Evolutionary conservation across 805 yeast genomes (phyloP).

Genomic region (Saturnispora serradocipensis): DNA sequence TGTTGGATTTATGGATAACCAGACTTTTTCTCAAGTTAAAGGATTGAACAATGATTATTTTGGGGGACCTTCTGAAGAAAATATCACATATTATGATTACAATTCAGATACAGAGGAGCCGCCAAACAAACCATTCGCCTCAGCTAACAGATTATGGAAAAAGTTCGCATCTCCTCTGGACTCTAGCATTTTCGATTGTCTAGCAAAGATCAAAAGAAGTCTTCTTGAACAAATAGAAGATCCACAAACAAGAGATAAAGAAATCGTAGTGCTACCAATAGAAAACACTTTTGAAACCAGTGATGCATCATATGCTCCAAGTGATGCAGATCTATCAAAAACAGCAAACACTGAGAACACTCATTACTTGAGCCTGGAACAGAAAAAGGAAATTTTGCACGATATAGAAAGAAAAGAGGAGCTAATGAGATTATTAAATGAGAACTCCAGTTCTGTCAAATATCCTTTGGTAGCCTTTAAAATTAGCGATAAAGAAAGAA

Average conservation of each 20-base stretch:
- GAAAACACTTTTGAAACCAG: background rate
- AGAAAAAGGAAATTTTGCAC: background rate
- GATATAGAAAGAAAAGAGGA: conserved; percentile 39
- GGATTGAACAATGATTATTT: conserved; percentile 6
- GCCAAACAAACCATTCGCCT: background rate
- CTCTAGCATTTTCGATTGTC: conserved; percentile 5
- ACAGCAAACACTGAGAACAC: background rate
- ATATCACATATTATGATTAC: conserved; percentile 4
- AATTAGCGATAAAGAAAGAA: conserved; percentile 57
- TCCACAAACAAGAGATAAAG: background rate
- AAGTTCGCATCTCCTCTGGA: conserved; percentile 3
- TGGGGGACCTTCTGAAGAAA: background rate
- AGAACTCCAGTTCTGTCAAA: conserved; percentile 36
- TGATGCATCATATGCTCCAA: conserved; percentile 3
- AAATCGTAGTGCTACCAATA: background rate
- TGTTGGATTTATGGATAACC: conserved; percentile 35
- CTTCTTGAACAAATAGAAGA: background rate
- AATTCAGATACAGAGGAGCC: conserved; percentile 6
- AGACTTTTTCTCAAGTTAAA: conserved; percentile 27
- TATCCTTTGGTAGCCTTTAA: conserved; percentile 75
- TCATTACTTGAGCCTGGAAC: background rate
- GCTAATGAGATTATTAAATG: conserved; percentile 34
- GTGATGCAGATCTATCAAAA: background rate
- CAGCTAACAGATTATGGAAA: conserved; percentile 4
- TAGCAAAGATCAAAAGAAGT: conserved; percentile 1